These are phyloP conservation scores for Vitis amurensis DNA, from an alignment of 164 flowering plant species.

Conservation along the genomic window DNA sequence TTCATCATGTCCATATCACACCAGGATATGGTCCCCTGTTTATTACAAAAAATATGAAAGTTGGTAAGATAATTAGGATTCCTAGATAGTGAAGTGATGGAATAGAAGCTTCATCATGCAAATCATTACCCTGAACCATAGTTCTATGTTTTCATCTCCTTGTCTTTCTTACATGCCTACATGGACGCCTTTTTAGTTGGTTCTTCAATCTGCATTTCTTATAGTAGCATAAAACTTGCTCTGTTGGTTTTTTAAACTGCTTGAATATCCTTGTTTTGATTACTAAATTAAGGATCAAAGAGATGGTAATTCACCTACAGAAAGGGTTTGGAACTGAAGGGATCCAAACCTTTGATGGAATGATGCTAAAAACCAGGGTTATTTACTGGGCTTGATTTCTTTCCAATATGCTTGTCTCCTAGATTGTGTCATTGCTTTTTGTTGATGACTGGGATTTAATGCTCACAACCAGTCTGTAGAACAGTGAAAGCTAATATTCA, in stretches of 20 bases:
- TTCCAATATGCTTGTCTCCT: not conserved
- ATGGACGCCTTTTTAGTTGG: not conserved
- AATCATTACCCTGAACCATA: too few species aligned
- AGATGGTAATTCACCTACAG: not conserved
- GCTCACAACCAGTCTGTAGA: not conserved
- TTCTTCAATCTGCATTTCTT: not conserved
- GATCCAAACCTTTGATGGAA: too few species aligned
- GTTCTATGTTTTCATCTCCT: not conserved
- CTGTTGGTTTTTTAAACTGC: not conserved
- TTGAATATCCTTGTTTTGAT: not conserved
- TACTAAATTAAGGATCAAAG: not conserved
- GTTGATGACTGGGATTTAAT: not conserved
- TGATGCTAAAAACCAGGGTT: too few species aligned
- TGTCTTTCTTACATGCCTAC: not conserved
- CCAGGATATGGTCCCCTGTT: too few species aligned
- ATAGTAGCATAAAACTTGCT: too few species aligned
- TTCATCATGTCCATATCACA: too few species aligned
- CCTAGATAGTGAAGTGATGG: too few species aligned
- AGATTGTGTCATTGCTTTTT: not conserved
- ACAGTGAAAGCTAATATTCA: not conserved
- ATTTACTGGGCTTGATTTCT: not conserved
- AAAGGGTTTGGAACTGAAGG: not conserved
- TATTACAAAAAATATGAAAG: too few species aligned
- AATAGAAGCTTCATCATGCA: too few species aligned
- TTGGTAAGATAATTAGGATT: too few species aligned